A percentile compares a stretch with the other conserved stretches of the same genome.
Conservation (phyloP, 257 asterid species). For the Gentiana dahurica region DNA sequence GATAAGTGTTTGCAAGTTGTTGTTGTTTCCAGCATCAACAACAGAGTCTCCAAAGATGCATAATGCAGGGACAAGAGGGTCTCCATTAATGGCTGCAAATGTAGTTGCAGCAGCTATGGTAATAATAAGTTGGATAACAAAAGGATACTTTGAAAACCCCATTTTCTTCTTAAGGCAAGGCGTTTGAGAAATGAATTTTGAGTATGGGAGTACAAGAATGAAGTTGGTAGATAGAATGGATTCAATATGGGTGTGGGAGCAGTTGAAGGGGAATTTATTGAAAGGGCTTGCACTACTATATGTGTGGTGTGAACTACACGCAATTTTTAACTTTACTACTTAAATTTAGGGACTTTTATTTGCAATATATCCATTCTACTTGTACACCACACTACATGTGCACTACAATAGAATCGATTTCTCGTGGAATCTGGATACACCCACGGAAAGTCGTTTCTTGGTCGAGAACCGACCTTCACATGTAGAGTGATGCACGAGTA, state of each 20-base stretch:
- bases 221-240: not conserved
- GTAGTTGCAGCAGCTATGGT: constrained; percentile 8
- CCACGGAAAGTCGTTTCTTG: too few species aligned
- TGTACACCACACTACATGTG: not conserved
- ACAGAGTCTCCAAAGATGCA: constrained; percentile 78
- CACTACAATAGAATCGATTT: too few species aligned
- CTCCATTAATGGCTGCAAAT: constrained; percentile 20
- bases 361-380: constrained; percentile 9
- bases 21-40: constrained; percentile 73
- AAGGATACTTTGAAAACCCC: constrained; percentile 21
- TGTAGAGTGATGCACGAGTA: too few species aligned
- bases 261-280: constrained; percentile 20
- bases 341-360: not conserved
- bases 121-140: constrained; percentile 15
- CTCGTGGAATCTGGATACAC: too few species aligned
- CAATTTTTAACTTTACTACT: too few species aligned
- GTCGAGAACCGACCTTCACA: too few species aligned
- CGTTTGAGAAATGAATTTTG: not conserved
- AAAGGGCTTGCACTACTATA: constrained; percentile 14
- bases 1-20: constrained; percentile 49
- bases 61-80: constrained; percentile 74
- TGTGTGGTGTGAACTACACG: not conserved
- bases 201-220: not conserved
- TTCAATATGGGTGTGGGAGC: too few species aligned
- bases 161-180: constrained; percentile 12